Conservation (phyloP, 345 rosid genomes). For the Turnera subulata region DNA sequence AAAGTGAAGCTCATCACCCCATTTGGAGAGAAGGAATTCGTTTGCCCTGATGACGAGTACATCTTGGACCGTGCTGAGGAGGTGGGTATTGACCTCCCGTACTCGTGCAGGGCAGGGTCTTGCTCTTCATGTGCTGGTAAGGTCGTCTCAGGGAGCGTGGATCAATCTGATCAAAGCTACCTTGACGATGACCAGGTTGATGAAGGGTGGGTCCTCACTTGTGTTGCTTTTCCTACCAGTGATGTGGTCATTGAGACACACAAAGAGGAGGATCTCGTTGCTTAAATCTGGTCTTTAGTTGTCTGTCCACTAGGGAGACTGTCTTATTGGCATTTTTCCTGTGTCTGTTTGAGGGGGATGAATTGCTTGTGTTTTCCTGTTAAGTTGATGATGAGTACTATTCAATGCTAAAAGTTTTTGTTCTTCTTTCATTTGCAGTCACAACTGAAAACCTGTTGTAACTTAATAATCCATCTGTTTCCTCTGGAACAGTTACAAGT, state of each 20-base stretch:
- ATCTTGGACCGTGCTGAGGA: conserved; percentile 76
- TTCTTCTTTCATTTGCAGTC: conserved; percentile 3
- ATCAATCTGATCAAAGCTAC: conserved; percentile 82
- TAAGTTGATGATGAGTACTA: neutral
- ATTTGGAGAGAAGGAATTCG: conserved; percentile 45
- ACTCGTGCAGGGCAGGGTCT: conserved; percentile 95
- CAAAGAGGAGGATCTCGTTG: conserved; percentile 77
- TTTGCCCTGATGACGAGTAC: conserved; percentile 55
- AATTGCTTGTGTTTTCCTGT: neutral
- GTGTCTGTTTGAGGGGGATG: neutral
- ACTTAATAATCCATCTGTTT: too few relatives aligned
- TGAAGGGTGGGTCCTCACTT: conserved; percentile 71
- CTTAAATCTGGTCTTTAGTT: conserved; percentile 2
- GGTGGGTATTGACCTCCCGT: conserved; percentile 69
- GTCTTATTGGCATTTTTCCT: too few relatives aligned
- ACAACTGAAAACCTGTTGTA: neutral
- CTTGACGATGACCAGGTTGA: conserved; percentile 75
- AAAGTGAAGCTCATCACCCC: conserved; percentile 82
- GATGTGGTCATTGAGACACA: conserved; percentile 72
- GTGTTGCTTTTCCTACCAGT: conserved; percentile 58
- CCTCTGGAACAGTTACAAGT: too few relatives aligned
- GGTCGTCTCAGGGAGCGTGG: conserved; percentile 43
- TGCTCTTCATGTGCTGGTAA: conserved; percentile 89
- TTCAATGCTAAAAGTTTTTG: neutral
- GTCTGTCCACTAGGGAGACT: neutral